Conservation (phyloP, 2,329 filamentous ascomycete species). For the Ophiobolus disseminans region DNA sequence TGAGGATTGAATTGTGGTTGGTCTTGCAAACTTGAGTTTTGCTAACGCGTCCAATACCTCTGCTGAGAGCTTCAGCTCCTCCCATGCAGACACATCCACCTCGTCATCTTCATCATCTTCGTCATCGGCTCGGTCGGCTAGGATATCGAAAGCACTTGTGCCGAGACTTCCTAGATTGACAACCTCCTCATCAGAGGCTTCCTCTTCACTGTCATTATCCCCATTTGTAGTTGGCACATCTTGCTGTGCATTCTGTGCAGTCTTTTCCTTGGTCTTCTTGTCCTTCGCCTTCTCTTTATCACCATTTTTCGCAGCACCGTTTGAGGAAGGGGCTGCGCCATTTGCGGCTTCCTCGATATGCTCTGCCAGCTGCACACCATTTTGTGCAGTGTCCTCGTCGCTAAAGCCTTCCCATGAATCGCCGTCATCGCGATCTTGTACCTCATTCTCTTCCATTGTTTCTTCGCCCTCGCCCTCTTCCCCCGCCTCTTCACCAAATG, state of each 20-base stretch:
- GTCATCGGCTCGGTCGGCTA: conserved; percentile 59
- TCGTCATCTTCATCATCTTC: conserved; percentile 64
- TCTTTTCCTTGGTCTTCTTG: conserved; percentile 19
- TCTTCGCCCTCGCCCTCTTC: conserved; percentile 10
- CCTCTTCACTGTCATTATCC: conserved; percentile 21
- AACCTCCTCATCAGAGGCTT: conserved; percentile 34
- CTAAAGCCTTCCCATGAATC: conserved; percentile 39
- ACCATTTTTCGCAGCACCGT: conserved; percentile 48
- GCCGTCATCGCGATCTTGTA: conserved; percentile 10
- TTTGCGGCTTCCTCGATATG: background rate
- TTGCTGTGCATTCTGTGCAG: conserved; percentile 18
- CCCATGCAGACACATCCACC: conserved; percentile 80
- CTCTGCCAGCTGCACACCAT: background rate
- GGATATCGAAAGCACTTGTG: conserved; percentile 60
- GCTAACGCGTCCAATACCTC: conserved; percentile 76
- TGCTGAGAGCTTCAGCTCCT: conserved; percentile 73
- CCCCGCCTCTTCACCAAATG: conserved; percentile 21
- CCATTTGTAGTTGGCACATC: conserved; percentile 1
- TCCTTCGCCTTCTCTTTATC: conserved; percentile 19
- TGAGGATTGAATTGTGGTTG: conserved; percentile 80
- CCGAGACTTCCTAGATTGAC: no score
- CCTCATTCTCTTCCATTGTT: background rate
- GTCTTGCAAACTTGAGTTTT: conserved; percentile 78
- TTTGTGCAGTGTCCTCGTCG: conserved; percentile 21
- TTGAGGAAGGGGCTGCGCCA: background rate